phyloP scores from a whole-genome alignment of 176 grass and related monocot genomes.

The Oryza brachyantha region DNA sequence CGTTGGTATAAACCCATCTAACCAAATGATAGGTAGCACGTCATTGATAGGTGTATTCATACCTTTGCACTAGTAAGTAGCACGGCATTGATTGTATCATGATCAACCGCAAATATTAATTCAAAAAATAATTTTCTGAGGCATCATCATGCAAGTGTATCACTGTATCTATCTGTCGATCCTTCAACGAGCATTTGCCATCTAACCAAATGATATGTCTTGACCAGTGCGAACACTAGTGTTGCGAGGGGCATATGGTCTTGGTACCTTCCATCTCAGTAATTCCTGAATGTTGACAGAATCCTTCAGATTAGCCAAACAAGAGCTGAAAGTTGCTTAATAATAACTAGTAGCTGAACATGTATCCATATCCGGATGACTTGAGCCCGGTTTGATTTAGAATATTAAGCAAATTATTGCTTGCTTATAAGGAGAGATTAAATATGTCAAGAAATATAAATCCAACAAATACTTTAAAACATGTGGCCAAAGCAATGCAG shows the following conservation, averaged over 20 bases:
- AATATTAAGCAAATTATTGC: too few species aligned
- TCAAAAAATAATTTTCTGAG: background rate
- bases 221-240: conserved; percentile 47
- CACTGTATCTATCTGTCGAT: conserved; percentile 9
- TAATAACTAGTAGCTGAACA: background rate
- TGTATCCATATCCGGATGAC: background rate
- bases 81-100: conserved; percentile 9
- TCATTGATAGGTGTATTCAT: background rate
- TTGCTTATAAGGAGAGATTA: too few species aligned
- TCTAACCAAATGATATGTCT: conserved; percentile 36
- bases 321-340: background rate
- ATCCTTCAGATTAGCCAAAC: conserved; percentile 16
- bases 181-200: background rate
- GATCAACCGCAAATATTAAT: background rate
- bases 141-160: conserved; percentile 6
- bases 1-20: background rate
- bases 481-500: too few species aligned
- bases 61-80: conserved; percentile 10
- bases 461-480: too few species aligned
- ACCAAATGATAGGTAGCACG: too few species aligned
- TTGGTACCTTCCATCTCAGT: conserved; percentile 81
- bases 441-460: too few species aligned
- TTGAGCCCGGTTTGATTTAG: too few species aligned
- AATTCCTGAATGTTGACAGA: conserved; percentile 54
- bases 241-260: conserved; percentile 71